phyloP scores from a whole-genome alignment of 352 stramenopile genomes.

The Albugo laibachii region DNA sequence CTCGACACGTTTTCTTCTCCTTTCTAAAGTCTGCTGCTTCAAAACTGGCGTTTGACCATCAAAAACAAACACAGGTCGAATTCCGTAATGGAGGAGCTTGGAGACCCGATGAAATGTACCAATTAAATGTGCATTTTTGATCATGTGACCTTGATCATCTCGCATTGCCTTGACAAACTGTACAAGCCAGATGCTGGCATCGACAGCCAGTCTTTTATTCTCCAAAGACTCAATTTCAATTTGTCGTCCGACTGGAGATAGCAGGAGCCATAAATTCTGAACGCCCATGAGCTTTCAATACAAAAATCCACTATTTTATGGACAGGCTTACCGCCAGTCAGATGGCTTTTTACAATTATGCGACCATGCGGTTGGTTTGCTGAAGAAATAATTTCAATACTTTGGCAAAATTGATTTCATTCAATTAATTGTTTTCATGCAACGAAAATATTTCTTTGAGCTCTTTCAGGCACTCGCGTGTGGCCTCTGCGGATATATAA shows the following conservation, averaged over 20 bases:
- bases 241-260: constrained; percentile 89
- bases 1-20: constrained; percentile 41
- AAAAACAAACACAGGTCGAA: constrained; percentile 98
- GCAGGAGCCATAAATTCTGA: constrained; percentile 94
- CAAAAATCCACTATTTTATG: too few species aligned
- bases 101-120: constrained; percentile 87
- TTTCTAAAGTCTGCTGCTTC: constrained; percentile 79
- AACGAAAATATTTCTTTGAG: background rate
- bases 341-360: too few species aligned
- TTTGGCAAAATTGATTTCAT: too few species aligned
- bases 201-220: constrained; percentile 89
- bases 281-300: constrained; percentile 83
- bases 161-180: constrained; percentile 99
- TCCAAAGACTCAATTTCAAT: constrained; percentile 97
- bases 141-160: constrained; percentile 87
- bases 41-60: constrained; percentile 94
- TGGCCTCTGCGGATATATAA: background rate
- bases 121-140: constrained; percentile 90
- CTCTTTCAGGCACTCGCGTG: background rate
- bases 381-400: too few species aligned
- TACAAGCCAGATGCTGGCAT: constrained; percentile 98
- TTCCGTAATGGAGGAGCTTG: constrained; percentile 89
- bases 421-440: background rate
- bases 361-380: too few species aligned
- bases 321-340: too few species aligned